Conservation (phyloP, 2,329 filamentous ascomycete species). For the Trichoderma pleuroti region DNA sequence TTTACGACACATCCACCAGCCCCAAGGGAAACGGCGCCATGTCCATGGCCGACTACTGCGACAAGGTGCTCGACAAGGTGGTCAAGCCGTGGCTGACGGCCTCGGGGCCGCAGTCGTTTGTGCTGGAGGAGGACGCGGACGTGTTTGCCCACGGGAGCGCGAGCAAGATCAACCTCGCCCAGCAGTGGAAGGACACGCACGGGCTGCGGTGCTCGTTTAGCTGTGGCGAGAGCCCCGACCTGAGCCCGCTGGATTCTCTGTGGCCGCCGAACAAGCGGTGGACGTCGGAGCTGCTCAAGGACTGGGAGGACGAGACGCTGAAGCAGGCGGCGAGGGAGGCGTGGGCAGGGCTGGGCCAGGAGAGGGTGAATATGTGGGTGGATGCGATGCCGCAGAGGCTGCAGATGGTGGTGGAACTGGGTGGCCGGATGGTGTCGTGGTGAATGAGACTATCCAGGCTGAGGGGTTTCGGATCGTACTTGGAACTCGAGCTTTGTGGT, state of each 20-base stretch:
- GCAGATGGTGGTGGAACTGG: constrained; percentile 31
- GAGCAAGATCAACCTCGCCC: constrained; percentile 36
- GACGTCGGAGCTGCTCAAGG: constrained; percentile 26
- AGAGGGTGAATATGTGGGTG: constrained; percentile 36
- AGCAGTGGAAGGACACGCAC: constrained; percentile 36
- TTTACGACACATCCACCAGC: constrained; percentile 36
- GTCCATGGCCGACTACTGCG: constrained; percentile 35
- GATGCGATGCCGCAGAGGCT: constrained; percentile 37
- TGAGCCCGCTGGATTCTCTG: constrained; percentile 35
- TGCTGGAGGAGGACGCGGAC: constrained; percentile 37
- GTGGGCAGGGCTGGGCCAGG: constrained; percentile 31
- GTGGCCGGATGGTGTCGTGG: constrained; percentile 35
- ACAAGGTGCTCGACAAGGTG: constrained; percentile 33
- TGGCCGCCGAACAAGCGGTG: constrained; percentile 37
- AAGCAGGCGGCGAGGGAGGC: constrained; percentile 31
- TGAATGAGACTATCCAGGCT: constrained; percentile 20
- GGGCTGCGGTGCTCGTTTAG: constrained; percentile 33
- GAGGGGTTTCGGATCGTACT: neutral
- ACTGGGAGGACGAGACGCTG: constrained; percentile 36
- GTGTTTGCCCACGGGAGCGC: constrained; percentile 35
- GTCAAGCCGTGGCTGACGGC: constrained; percentile 34
- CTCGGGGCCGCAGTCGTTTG: constrained; percentile 26
- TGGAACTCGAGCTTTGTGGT: neutral
- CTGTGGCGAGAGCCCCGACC: constrained; percentile 37
- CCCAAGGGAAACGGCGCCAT: constrained; percentile 33